These are phyloP conservation scores for Aspergillus sp. DNA, from an alignment of 2,329 filamentous ascomycete species.

Conservation along the genomic window DNA sequence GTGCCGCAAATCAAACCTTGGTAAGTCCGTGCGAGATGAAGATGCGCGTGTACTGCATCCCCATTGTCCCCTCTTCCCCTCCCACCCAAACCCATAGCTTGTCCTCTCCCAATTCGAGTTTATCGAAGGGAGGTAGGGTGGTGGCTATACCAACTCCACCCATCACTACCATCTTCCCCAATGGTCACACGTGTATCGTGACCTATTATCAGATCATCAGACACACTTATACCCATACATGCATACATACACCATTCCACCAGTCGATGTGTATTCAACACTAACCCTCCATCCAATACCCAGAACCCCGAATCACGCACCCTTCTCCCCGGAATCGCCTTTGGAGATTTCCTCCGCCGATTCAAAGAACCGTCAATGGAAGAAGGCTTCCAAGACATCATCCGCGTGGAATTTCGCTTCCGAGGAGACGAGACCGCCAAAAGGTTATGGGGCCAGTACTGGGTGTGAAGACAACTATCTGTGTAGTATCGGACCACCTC, in stretches of 20 bases:
- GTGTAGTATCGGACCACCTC: too few relatives aligned
- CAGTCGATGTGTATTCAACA: not conserved
- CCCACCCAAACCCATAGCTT: too few relatives aligned
- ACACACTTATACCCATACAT: not conserved
- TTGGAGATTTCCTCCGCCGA: conserved; percentile 71
- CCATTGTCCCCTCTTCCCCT: not conserved
- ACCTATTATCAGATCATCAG: too few relatives aligned
- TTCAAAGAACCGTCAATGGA: conserved; percentile 70
- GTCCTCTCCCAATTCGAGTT: too few relatives aligned
- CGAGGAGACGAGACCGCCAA: conserved; percentile 69
- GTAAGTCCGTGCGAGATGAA: conserved; percentile 28
- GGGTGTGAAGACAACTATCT: conserved; percentile 49
- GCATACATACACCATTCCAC: not conserved
- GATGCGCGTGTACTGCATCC: not conserved
- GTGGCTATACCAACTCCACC: not conserved
- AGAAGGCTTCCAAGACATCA: conserved; percentile 84
- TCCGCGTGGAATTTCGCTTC: conserved; percentile 74
- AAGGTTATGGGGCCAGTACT: conserved; percentile 74
- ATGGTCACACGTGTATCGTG: not conserved
- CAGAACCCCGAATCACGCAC: conserved; percentile 77
- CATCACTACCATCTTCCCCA: not conserved
- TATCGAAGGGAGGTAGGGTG: not conserved
- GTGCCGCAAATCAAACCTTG: conserved; percentile 60
- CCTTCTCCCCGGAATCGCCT: conserved; percentile 76
- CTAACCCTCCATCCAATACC: not conserved